Conservation (phyloP, 2,329 filamentous ascomycete species). For the Sclerotinia borealis region DNA sequence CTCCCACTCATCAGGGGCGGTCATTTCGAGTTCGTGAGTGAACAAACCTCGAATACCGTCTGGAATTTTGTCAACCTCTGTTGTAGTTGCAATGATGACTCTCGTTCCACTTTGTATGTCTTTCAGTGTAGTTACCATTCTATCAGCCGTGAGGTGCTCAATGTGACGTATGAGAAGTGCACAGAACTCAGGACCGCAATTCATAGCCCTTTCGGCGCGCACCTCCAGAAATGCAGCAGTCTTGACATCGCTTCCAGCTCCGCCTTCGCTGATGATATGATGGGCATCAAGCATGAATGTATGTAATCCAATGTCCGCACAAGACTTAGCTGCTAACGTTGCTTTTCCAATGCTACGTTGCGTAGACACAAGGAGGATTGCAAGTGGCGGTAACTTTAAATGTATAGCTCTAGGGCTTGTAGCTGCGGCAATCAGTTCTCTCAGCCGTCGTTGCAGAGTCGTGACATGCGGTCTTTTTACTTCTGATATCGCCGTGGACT, state of each 20-base stretch:
- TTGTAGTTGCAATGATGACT: slow-evolving; percentile 88
- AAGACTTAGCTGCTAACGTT: slow-evolving; percentile 69
- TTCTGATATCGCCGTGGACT: slow-evolving; percentile 39
- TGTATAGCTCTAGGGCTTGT: slow-evolving; percentile 84
- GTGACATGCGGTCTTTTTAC: slow-evolving; percentile 47
- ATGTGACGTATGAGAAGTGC: slow-evolving; percentile 83
- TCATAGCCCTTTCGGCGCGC: slow-evolving; percentile 80
- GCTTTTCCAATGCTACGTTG: slow-evolving; percentile 91
- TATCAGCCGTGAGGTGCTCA: slow-evolving; percentile 83
- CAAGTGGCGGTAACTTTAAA: slow-evolving; percentile 79
- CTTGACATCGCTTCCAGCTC: slow-evolving; percentile 84
- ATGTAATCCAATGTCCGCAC: slow-evolving; percentile 84
- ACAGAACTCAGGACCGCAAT: slow-evolving; percentile 78
- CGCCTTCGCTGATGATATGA: slow-evolving; percentile 88
- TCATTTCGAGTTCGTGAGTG: slow-evolving; percentile 92
- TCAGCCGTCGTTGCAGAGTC: slow-evolving; percentile 62
- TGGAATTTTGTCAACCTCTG: slow-evolving; percentile 88
- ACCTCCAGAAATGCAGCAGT: slow-evolving; percentile 87
- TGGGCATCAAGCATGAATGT: slow-evolving; percentile 85
- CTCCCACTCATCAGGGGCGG: slow-evolving; percentile 85
- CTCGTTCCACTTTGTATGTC: slow-evolving; percentile 74
- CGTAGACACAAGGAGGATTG: slow-evolving; percentile 82
- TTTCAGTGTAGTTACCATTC: slow-evolving; percentile 79
- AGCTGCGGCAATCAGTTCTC: slow-evolving; percentile 80
- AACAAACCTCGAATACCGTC: slow-evolving; percentile 87